Evolutionary conservation across 305 asterid species (phyloP).

Genomic region (Caryopteris hybrid): DNA sequence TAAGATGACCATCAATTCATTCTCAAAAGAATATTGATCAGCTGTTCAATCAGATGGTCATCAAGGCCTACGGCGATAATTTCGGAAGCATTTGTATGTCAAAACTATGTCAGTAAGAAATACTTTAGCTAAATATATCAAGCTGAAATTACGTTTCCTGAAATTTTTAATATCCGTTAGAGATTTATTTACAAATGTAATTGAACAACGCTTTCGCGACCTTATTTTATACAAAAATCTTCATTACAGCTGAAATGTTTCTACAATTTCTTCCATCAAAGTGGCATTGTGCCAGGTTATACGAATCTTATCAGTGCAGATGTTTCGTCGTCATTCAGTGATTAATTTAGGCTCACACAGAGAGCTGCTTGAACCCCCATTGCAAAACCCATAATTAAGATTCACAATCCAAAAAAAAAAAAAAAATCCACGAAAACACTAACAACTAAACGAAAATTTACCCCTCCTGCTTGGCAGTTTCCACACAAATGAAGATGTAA

Average conservation of each 20-base stretch:
- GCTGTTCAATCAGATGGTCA: slow-evolving; percentile 31
- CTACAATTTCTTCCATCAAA: neutral
- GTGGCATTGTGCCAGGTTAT: too few relatives aligned
- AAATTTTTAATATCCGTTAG: neutral
- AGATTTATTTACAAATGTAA: neutral
- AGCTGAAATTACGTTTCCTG: neutral
- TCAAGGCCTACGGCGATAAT: neutral
- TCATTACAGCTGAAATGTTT: neutral
- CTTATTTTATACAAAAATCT: neutral
- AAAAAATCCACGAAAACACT: neutral
- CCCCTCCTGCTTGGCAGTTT: too few relatives aligned
- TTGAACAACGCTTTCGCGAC: neutral
- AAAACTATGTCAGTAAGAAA: neutral
- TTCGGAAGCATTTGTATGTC: neutral
- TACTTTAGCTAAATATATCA: neutral
- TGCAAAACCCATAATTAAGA: neutral
- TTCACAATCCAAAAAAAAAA: neutral
- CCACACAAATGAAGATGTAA: neutral
- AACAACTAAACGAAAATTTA: neutral
- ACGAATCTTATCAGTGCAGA: neutral
- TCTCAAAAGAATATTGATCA: slow-evolving; percentile 46
- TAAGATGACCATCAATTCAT: too few relatives aligned
- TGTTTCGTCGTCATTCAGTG: neutral
- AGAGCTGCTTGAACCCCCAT: neutral
- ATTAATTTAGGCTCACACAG: neutral